Conservation (phyloP, 2,329 filamentous ascomycete genomes). For the Acrodontium crateriforme region DNA sequence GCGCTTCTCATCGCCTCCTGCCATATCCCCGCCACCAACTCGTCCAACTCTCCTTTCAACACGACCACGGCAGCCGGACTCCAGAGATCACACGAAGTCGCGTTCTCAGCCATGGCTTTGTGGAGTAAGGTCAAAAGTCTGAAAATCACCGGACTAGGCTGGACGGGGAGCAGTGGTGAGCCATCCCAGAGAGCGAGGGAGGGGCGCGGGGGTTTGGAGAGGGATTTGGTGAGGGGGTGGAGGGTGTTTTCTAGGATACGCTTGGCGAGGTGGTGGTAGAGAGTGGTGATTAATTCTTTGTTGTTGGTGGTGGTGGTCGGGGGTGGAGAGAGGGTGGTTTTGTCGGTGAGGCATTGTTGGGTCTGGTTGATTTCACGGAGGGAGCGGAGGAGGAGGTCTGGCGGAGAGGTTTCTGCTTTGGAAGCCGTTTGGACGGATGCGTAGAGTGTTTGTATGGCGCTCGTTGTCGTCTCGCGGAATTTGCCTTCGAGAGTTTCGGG, state of each 20-base stretch:
- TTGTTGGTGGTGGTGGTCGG: slow-evolving; percentile 2
- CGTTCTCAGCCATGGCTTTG: slow-evolving; percentile 52
- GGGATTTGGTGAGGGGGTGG: too few species aligned
- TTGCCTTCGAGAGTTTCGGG: slow-evolving; percentile 40
- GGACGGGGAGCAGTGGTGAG: slow-evolving; percentile 56
- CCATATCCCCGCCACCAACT: slow-evolving; percentile 29
- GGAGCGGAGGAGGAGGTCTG: slow-evolving; percentile 54
- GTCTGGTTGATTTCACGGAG: slow-evolving; percentile 59
- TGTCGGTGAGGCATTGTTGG: slow-evolving; percentile 33
- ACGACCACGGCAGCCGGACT: slow-evolving; percentile 49
- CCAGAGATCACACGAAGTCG: slow-evolving; percentile 77
- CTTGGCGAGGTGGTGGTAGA: slow-evolving; percentile 49
- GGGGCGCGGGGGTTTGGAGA: too few species aligned
- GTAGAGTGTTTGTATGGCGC: slow-evolving; percentile 9
- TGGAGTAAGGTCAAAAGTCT: slow-evolving; percentile 54
- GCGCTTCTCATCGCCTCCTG: slow-evolving; percentile 3
- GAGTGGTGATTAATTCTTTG: slow-evolving; percentile 42
- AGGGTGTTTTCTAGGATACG: too few species aligned
- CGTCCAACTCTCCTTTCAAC: slow-evolving; percentile 46
- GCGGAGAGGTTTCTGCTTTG: slow-evolving; percentile 5
- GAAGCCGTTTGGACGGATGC: too few species aligned
- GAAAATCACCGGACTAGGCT: slow-evolving; percentile 64
- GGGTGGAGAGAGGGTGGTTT: slow-evolving; percentile 4
- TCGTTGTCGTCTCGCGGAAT: slow-evolving; percentile 8
- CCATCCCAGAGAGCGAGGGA: slow-evolving; percentile 73